Base-by-base conservation (phyloP, 2,329 filamentous ascomycete species). In the Aspergillus sp. region DNA sequence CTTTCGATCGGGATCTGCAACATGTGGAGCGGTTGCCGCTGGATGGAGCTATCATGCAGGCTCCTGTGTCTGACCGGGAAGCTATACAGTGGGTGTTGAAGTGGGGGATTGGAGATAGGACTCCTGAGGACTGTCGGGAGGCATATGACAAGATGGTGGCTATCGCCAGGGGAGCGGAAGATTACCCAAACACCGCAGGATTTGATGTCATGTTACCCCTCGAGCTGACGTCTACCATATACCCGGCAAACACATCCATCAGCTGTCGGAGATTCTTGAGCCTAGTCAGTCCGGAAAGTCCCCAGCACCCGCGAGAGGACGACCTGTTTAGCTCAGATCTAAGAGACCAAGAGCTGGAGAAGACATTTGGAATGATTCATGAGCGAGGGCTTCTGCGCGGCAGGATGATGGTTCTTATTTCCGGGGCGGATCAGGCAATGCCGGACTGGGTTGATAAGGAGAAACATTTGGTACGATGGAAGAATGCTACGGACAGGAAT, bases 261-360 rank as follows among this genome's bases (percentile, higher is more conserved):
- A 79, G 74, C 4, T 81, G 83, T 13, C 73, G 75, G 36, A 66
- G 85, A 22, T 85, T 83, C 66, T 63, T 86, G 26, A 82, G 81
- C 47, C 71, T 88, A 7, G 74, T 80, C 1, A 76, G 73, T 45
- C 76, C 76, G 0, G 71, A 72, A 35, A 80, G 76, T n/a, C 82
- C 82, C 1, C 73, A 77, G 32, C 70, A 76, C 38, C 77, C 84
- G 1, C 87, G 86, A 4, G 88, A 90, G 53, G 92, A 96, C 65
- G 92, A 96, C 65, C 88, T 88, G 65, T 96, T 95, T 73, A 91
- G 88, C 10, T 85, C 84, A 2, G 88, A 94, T 65, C 72, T 95
- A 7, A 69, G 76, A 0, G 79, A 82, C 33, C 78, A 81, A 17
- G 76, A 78, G 24, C 73, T 91, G 2, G 64, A 70, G 14, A 68